A percentile compares a stretch with the other conserved stretches of the same genome.
Conservation (phyloP, 768 basidiomycete genomes). For the Lactifluus echinatus region DNA sequence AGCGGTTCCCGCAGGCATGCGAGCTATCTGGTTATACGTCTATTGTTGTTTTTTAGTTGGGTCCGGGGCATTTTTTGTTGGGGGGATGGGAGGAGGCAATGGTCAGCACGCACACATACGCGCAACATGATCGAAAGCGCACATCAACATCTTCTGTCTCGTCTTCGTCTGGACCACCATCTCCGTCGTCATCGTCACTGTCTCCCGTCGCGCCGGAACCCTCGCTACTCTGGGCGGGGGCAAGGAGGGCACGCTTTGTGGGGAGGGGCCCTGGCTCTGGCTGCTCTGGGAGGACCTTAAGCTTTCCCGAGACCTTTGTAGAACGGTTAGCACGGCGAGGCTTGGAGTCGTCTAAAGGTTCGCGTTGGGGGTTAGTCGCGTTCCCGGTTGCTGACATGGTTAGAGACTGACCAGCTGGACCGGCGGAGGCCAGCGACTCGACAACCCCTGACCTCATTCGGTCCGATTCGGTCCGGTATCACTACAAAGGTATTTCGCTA, state of each 20-base stretch:
- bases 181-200: conserved; percentile 45
- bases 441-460: neutral
- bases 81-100: neutral
- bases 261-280: conserved; percentile 40
- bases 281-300: conserved; percentile 83
- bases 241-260: conserved; percentile 19
- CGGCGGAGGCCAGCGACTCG: no score
- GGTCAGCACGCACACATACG: neutral
- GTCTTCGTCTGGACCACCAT: conserved; percentile 57
- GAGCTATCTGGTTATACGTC: conserved; percentile 91
- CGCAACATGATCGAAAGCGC: neutral
- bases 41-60: conserved; percentile 24
- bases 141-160: conserved; percentile 59
- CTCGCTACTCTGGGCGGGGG: conserved; percentile 24
- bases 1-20: conserved; percentile 91
- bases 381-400: conserved; percentile 1
- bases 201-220: conserved; percentile 26
- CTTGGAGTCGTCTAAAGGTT: conserved; percentile 37
- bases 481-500: no score
- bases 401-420: no score
- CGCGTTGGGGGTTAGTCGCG: neutral
- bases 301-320: conserved; percentile 75
- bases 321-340: conserved; percentile 67
- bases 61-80: neutral
- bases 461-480: neutral